phyloP scores from a whole-genome alignment of 148 eudicot species.

The Amaranthus hypochondriacus region DNA sequence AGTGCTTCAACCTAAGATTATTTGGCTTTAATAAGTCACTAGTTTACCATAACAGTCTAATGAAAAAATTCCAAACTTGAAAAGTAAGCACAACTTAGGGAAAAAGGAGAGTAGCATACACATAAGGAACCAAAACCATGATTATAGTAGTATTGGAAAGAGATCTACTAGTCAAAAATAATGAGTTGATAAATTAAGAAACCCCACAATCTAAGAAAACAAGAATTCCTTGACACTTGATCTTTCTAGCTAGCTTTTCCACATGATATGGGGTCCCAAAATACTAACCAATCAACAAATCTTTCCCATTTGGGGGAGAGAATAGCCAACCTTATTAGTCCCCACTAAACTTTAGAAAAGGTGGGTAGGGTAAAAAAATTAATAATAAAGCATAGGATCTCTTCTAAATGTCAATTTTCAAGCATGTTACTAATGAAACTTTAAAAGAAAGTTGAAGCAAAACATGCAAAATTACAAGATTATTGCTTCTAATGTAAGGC shows the following conservation, averaged over 20 bases:
- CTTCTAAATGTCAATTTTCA: conserved; percentile 11
- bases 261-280: conserved; percentile 22
- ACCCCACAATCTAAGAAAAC: conserved; percentile 9
- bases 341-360: conserved; percentile 12
- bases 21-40: too few species aligned
- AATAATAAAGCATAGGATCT: not conserved
- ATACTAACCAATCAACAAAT: conserved; percentile 15
- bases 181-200: conserved; percentile 12
- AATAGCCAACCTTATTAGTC: not conserved
- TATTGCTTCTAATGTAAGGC: conserved; percentile 28
- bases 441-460: conserved; percentile 4
- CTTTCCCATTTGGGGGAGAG: conserved; percentile 16
- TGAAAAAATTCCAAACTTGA: not conserved
- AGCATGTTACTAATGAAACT: not conserved
- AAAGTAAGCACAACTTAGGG: not conserved
- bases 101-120: not conserved
- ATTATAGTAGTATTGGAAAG: conserved; percentile 5
- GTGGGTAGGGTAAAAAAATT: not conserved
- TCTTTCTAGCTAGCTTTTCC: conserved; percentile 18
- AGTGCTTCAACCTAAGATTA: not conserved
- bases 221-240: conserved; percentile 16
- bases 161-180: conserved; percentile 25
- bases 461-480: conserved; percentile 17
- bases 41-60: not conserved
- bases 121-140: not conserved